A percentile compares a stretch with the other conserved stretches of the same genome.
Conservation (phyloP, 106 monocot species). For the Acanthochlamys bracteata region DNA sequence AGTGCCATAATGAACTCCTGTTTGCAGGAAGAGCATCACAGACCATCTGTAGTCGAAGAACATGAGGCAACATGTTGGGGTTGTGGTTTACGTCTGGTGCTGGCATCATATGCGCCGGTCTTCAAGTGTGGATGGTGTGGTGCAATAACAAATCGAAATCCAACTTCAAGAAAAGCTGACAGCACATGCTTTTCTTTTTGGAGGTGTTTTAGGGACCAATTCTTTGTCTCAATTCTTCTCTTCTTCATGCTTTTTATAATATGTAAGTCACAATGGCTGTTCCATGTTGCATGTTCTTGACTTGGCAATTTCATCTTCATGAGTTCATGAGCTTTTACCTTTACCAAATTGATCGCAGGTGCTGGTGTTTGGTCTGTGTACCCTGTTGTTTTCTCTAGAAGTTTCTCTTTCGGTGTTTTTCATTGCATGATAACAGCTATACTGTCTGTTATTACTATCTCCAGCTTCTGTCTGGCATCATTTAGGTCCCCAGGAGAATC, state of each 20-base stretch:
- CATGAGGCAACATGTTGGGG: conserved; percentile 76
- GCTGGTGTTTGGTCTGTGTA: conserved; percentile 80
- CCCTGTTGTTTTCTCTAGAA: conserved; percentile 67
- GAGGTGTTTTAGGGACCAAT: conserved; percentile 49
- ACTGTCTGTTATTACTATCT: conserved; percentile 55
- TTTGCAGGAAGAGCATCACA: conserved; percentile 37
- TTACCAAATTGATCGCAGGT: conserved; percentile 50
- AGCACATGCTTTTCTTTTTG: conserved; percentile 64
- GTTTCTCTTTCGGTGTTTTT: conserved; percentile 59
- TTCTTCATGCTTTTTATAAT: conserved; percentile 80
- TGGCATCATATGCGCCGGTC: conserved; percentile 49
- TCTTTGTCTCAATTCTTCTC: conserved; percentile 55
- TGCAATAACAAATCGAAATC: conserved; percentile 54
- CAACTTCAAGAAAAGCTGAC: conserved; percentile 46
- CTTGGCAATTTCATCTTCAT: background rate
- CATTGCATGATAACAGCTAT: conserved; percentile 47
- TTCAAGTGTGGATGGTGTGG: conserved; percentile 99
- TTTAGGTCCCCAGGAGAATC: conserved; percentile 59
- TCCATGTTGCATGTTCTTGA: background rate
- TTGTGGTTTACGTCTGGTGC: conserved; percentile 70
- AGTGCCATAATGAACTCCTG: too few relatives aligned
- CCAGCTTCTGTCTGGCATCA: conserved; percentile 55
- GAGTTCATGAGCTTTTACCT: too few relatives aligned
- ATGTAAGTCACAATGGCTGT: conserved; percentile 34
- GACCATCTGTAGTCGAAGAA: conserved; percentile 23